phyloP scores from a whole-genome alignment of 1,284 basidiomycete species.

The Flammula alnicola region DNA sequence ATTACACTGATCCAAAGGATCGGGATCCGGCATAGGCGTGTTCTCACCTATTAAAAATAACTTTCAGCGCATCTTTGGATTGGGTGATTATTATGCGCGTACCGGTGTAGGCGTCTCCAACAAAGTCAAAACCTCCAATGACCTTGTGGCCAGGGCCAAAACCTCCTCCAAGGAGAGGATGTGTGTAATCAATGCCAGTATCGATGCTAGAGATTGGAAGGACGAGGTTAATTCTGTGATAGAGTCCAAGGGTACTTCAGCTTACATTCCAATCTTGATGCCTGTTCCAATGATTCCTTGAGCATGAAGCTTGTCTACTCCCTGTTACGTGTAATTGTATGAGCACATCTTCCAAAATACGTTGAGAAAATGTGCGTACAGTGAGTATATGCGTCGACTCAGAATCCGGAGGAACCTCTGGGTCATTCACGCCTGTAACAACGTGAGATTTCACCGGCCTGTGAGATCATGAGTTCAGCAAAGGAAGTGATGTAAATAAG shows the following conservation, averaged over 20 bases:
- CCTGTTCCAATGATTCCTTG: conserved; percentile 46
- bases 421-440: conserved; percentile 36
- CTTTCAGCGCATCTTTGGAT: conserved; percentile 8
- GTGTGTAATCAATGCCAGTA: conserved; percentile 45
- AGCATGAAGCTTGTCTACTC: conserved; percentile 51
- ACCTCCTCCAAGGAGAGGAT: conserved; percentile 65
- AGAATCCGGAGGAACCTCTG: conserved; percentile 37
- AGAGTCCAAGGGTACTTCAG: background rate
- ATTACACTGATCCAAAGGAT: conserved; percentile 50
- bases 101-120: conserved; percentile 37
- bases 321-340: conserved; percentile 29
- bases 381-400: conserved; percentile 44
- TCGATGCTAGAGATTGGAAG: conserved; percentile 22
- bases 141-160: conserved; percentile 67
- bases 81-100: background rate
- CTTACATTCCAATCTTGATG: conserved; percentile 51
- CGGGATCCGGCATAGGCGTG: conserved; percentile 47
- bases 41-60: conserved; percentile 39
- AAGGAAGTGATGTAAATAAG: background rate
- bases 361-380: conserved; percentile 27
- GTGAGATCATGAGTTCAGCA: background rate
- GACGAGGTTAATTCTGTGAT: background rate
- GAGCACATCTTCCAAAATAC: background rate
- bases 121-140: conserved; percentile 54
- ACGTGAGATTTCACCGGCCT: conserved; percentile 34